phyloP scores from a whole-genome alignment of 495 filamentous ascomycete genomes.

The Melanomma pulvis-pyrius region DNA sequence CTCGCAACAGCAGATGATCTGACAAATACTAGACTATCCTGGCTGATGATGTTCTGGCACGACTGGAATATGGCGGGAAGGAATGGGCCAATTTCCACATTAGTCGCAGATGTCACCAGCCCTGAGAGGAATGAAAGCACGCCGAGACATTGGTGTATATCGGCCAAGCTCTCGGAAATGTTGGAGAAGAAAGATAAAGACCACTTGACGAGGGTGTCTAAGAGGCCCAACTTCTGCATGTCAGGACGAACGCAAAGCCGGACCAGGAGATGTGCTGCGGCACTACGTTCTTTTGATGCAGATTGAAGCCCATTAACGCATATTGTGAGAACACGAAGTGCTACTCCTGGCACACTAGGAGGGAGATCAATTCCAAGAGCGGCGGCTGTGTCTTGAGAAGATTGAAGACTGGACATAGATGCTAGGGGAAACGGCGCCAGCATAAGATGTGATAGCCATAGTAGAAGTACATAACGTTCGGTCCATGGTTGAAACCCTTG shows the following conservation, averaged over 20 bases:
- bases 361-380: slow-evolving; percentile 52
- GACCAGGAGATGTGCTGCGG: slow-evolving; percentile 78
- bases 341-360: slow-evolving; percentile 64
- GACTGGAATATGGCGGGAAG: slow-evolving; percentile 56
- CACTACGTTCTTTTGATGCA: slow-evolving; percentile 84
- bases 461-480: slow-evolving; percentile 81
- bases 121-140: slow-evolving; percentile 77
- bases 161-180: slow-evolving; percentile 31
- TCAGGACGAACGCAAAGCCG: slow-evolving; percentile 80
- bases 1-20: slow-evolving; percentile 72
- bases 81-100: slow-evolving; percentile 56
- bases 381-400: slow-evolving; percentile 4
- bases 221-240: slow-evolving; percentile 77
- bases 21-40: slow-evolving; percentile 53
- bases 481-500: slow-evolving; percentile 63
- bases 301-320: slow-evolving; percentile 69
- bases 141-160: slow-evolving; percentile 68
- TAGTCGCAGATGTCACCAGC: slow-evolving; percentile 61
- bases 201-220: slow-evolving; percentile 68
- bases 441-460: slow-evolving; percentile 92
- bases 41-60: slow-evolving; percentile 52
- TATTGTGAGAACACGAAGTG: slow-evolving; percentile 69
- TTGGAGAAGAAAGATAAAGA: slow-evolving; percentile 61
- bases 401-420: slow-evolving; percentile 69
- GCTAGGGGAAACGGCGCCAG: slow-evolving; percentile 91